Percentiles rank a stretch among this genome's conserved stretches.
These are phyloP conservation scores for Diaporthe citrichinensis DNA, from an alignment of 2,329 filamentous ascomycete species.

Conservation along the genomic window DNA sequence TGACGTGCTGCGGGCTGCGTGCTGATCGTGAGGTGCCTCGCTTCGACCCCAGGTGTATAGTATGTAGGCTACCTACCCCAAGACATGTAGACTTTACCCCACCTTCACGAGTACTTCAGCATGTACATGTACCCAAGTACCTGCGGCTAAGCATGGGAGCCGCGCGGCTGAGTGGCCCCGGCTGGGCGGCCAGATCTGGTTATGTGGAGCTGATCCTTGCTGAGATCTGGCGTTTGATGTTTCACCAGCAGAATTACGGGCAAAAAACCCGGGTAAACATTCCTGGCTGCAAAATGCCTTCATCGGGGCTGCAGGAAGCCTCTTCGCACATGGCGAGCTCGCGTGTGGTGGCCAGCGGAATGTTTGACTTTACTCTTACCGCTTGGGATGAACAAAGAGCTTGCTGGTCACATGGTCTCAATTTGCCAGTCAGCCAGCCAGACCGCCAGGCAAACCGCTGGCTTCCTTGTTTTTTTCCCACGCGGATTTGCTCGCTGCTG, in stretches of 20 bases:
- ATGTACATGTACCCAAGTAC: neutral
- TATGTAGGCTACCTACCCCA: neutral
- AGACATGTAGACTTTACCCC: conserved; percentile 1
- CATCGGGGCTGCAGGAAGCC: neutral
- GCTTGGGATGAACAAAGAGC: conserved; percentile 4
- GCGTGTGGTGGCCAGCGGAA: neutral
- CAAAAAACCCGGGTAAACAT: conserved; percentile 10
- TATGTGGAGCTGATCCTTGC: conserved; percentile 26
- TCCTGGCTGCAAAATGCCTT: neutral
- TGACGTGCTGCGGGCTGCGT: neutral
- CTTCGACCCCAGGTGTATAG: neutral
- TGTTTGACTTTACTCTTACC: neutral
- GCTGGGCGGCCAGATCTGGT: conserved; percentile 24
- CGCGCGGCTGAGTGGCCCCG: conserved; percentile 29
- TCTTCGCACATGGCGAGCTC: neutral
- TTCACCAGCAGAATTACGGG: conserved; percentile 3
- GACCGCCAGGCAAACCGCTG: conserved; percentile 1
- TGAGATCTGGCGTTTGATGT: conserved; percentile 22
- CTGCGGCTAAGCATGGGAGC: conserved; percentile 32
- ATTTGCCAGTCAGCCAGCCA: neutral
- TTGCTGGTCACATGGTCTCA: conserved; percentile 11
- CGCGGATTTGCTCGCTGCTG: conserved; percentile 35
- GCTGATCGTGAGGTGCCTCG: neutral
- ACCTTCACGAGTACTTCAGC: neutral
- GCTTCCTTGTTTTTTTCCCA: conserved; percentile 22